phyloP scores from a whole-genome alignment of 2,329 filamentous ascomycete species.

The Alternaria sp. region DNA sequence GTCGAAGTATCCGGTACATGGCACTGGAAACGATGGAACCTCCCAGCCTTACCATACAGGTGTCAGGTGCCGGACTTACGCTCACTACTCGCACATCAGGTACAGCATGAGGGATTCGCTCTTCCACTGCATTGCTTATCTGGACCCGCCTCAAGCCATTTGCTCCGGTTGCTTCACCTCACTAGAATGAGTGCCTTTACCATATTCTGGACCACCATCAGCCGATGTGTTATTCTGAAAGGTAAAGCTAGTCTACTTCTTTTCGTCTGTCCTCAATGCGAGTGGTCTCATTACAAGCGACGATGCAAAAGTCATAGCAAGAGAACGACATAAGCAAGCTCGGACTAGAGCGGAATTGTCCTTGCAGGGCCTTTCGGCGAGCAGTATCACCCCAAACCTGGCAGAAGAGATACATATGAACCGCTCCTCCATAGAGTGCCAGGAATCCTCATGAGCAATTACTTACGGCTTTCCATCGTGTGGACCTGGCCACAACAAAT shows the following conservation, averaged over 20 bases:
- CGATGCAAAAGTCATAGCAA: no score
- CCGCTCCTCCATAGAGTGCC: background rate
- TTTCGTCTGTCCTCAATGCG: background rate
- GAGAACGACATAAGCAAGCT: background rate
- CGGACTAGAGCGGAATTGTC: fast-evolving
- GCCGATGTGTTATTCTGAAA: background rate
- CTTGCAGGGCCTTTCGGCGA: background rate
- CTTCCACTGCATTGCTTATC: background rate
- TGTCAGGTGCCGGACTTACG: background rate
- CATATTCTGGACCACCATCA: background rate
- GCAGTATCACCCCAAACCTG: background rate
- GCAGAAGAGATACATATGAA: background rate
- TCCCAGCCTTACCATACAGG: background rate
- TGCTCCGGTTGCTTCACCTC: fast-evolving
- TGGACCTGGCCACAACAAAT: background rate
- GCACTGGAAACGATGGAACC: background rate
- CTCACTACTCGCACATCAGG: background rate
- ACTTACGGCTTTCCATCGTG: background rate
- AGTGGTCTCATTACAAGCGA: background rate
- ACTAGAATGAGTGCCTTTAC: background rate
- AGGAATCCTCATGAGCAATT: background rate
- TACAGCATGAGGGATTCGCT: background rate
- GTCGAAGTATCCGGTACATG: background rate
- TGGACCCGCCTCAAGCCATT: background rate
- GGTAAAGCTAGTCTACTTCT: background rate